Evolutionary conservation across 768 basidiomycete genomes (phyloP), one percentile per base, ranked within the genome.

Genomic region (Pisolithus sp.): DNA sequence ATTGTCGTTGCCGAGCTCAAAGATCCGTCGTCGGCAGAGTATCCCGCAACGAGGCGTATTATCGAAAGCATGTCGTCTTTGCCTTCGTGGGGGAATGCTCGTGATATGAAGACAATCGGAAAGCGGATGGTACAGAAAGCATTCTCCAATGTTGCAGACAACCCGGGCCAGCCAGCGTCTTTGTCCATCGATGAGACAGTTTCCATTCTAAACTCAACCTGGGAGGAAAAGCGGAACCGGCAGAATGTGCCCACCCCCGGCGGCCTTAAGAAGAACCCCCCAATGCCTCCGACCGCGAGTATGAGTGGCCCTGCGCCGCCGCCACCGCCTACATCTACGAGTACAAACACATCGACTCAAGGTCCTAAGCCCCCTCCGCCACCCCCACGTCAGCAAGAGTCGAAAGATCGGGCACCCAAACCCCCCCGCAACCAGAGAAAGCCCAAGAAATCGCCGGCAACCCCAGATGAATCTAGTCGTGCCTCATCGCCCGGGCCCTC

Each of bases 21-120:
- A 3, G 67, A 75, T 24, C 51, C 58, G 2, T 46, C 59, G 0
- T 72, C 66, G 17, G 24, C 38, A 1, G 57, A 52, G 4, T 74
- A 73, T 55, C 9, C 40, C 10, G 59, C 68, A 40, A 73, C 83
- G 69, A 60, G 65, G n/a, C 56, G 53, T 1, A 23, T 75, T 9
- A 57, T 85, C 50, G 51, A 62, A 7, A 53, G 73, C 13, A 68
- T 85, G 55, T 69, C 77, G 7, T 38, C 53, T 9, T 64, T 84
- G 1, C 68, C 72, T 4, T 76, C 77, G 1, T 86, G 85, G 85
- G 85, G 83, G 13, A 86, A 86, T 46, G 85, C 83, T 3, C 75
- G 83, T 7, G 85, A 86, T 54, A 72, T 85, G 61, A 69, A 77
- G 48, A 78, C 77, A 0, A 65, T 84, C 5, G 64, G 78, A 0